Evolutionary conservation across 2,329 filamentous ascomycete species (phyloP).

Genomic region (Pyrenophora seminiperda): DNA sequence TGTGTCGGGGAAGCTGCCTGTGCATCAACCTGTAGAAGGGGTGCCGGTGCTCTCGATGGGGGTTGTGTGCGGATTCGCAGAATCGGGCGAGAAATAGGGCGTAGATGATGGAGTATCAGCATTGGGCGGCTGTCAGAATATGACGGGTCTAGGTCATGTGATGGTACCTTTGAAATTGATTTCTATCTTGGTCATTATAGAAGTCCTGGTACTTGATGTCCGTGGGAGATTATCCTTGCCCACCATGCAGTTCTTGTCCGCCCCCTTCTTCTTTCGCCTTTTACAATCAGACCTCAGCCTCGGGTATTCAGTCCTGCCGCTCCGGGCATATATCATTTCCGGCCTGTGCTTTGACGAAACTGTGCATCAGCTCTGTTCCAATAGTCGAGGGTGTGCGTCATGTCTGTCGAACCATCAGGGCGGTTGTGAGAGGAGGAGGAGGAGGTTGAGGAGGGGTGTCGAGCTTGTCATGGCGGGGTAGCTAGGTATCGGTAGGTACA

Average conservation of each 20-base stretch:
- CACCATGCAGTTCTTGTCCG: slow-evolving; percentile 62
- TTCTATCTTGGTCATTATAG: slow-evolving; percentile 64
- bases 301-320: slow-evolving; percentile 70
- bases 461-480: slow-evolving; percentile 19
- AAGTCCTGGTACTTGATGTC: slow-evolving; percentile 62
- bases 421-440: slow-evolving; percentile 11
- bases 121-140: background rate
- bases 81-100: slow-evolving; percentile 21
- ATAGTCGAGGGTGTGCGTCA: slow-evolving; percentile 54
- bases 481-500: slow-evolving; percentile 8
- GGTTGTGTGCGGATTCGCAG: slow-evolving; percentile 32
- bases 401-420: slow-evolving; percentile 53
- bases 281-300: slow-evolving; percentile 55
- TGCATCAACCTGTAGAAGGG: slow-evolving; percentile 22
- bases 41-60: slow-evolving; percentile 30
- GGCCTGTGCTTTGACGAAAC: slow-evolving; percentile 52
- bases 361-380: slow-evolving; percentile 59
- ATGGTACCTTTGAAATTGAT: background rate
- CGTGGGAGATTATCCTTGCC: slow-evolving; percentile 81
- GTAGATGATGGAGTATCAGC: background rate
- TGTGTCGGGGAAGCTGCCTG: slow-evolving; percentile 6
- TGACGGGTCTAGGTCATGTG: background rate
- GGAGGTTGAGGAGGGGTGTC: slow-evolving; percentile 3
- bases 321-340: slow-evolving; percentile 74
- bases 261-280: slow-evolving; percentile 38